Evolutionary conservation across 2,329 filamentous ascomycete genomes (phyloP), one percentile per base, ranked within the genome.

Genomic region (Calycina herbarum): DNA sequence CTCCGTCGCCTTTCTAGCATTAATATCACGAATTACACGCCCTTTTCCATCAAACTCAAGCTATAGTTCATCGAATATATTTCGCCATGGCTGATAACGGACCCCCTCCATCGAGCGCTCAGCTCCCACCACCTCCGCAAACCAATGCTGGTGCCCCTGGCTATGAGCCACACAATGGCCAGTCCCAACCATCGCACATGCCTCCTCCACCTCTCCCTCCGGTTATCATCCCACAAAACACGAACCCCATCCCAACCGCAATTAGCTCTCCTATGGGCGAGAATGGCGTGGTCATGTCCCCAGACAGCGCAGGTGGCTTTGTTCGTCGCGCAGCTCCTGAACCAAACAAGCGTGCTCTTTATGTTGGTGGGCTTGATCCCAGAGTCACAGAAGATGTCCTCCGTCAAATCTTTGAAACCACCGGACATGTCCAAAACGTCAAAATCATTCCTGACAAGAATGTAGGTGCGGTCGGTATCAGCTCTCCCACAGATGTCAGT

Each of bases 391-490:
- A 98, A 80, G 94, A 98, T 77, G 93, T 98, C 64, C 81, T 98
- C 78, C 93, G 93, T 76, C 94, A 98, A 79, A 98, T 98, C 74
- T 99, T 99, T 76, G 95, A 99, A 83, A 99, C 95, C 6, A 97
- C 94, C 66, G 95, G 95, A 65, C 95, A 99, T 80, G 95, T 99
- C 70, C 91, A 97, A 81, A 97, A 93, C 76, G 95, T 99, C 77
- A 99, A 99, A 85, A 97, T 99, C 77, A 99, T 99, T 78, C 95
- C 95, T 62, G 95, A 99, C 84, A 99, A 99, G 86, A 99, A 97
- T 81, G 94, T 97, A 82, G 86, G 93, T 88, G 75, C 76, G 68
- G 76, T 78, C 73, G 76, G 77, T 77, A 75, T 75, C 69, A 74
- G 71, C 58, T 71, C 71, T 75, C 64, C 65, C 65, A 33, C 24